Base-by-base conservation (phyloP, 495 filamentous ascomycete genomes). In the Podospora pseudopauciseta region DNA sequence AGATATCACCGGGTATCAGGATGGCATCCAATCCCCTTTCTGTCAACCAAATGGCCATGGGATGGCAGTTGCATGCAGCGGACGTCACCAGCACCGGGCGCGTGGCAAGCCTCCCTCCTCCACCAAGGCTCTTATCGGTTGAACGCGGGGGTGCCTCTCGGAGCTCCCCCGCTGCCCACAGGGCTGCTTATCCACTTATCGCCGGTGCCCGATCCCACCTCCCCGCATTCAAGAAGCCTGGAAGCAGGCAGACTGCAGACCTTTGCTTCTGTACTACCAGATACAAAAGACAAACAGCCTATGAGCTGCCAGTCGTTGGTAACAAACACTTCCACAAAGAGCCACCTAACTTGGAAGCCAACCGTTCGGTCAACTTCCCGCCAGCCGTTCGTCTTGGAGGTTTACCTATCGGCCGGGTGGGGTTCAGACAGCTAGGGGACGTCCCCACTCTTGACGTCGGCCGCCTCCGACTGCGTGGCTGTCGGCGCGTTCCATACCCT, bases 401-500 rank as follows among this genome's bases (percentile, higher is more conserved):
- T 18, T 39, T 6, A 5, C 6, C 0, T 49, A 49, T 49, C 39
- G 39, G 39, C 39, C 39, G 39, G 30, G 30, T 32, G 30, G 30
- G 30, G 30, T 32, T 32, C 30, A 32, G 30, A 49, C 6, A 49
- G 39, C 39, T 49, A 49, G 39, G 39, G 39, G 39, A 49, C 39
- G 39, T 49, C 39, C 39, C 39, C 4, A 16, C 28, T 19, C 58
- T 61, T 66, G 68, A 56, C 55, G 60, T 70, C 68, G 68, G 68
- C 68, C 64, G 65, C 58, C 68, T 70, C 68, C 64, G 53, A 20
- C 61, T 39, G 64, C 1, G 26, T 34, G 63, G 44, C 18, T 34
- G 11, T 66, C 68, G 64, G 68, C 19, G 49, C 15, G 32, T 39
- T 58, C 68, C 68, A 70, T 34, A 60, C 68, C 68, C 68, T 70